Base-by-base conservation (phyloP, 2,329 filamentous ascomycete species). In the Zarea fungicola region DNA sequence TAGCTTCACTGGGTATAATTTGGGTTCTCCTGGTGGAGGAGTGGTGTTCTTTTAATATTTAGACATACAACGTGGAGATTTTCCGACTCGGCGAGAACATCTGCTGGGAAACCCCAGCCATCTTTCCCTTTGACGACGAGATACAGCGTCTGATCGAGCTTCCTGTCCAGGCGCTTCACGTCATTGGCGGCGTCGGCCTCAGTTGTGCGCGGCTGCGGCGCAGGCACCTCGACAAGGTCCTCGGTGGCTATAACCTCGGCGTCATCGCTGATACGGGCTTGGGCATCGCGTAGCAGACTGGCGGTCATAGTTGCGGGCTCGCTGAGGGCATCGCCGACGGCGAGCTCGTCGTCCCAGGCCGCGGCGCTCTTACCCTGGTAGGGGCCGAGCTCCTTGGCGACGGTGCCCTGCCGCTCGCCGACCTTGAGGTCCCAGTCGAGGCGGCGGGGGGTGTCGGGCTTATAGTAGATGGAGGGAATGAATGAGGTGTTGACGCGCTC, bases 401-500 rank as follows among this genome's bases (percentile, higher is more conserved):
- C 79, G 7, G 87, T 85, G 60, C 83, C 78, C 50, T 75, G 66
- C 45, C 92, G 85, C 64, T 89, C 85, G 58, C 77, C 76, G 54
- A 89, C 79, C 71, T 95, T 95, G 63, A 89, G 78, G 66, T 91
- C 88, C 89, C 90, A 97, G 71, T 96, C 91, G 43, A 89, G 75
- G 56, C 91, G 87, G 8, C 82, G 77, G 1, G 90, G 85, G 10
- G 91, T 95, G 63, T 89, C 88, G 58, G 84, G 84, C 75, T 95
- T 95, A 80, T 91, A 95, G 78, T 95, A 99, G 72, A 97, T 93
- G 65, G 87, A 87, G 57, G 87, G 83, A 49, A 87, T 87, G 68
- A 97, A 99, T 2, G 91, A 88, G 5, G 93, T 78, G 18, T 85
- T 83, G 45, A 96, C 78, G 36, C 93, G 87, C 75, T 99, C 93